Percentiles rank a stretch among this genome's conserved stretches.
Conservation (phyloP, 257 asterid species). For the Datura wrightii region DNA sequence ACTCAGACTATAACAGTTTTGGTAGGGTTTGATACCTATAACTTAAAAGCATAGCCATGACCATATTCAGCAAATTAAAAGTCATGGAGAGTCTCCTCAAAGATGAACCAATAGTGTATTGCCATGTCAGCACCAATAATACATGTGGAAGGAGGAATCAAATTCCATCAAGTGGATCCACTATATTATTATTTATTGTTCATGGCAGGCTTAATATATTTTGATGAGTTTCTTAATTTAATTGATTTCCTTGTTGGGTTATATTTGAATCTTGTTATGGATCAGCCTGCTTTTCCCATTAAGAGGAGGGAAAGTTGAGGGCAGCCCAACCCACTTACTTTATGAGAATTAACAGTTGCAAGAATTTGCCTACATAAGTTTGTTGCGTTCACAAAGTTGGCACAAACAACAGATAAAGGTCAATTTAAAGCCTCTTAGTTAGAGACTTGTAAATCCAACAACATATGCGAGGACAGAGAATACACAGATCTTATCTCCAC, state of each 20-base stretch:
- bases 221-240: neutral
- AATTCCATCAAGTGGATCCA: neutral
- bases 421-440: neutral
- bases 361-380: conserved; percentile 7
- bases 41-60: neutral
- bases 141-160: conserved; percentile 29
- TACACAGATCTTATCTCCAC: too few relatives aligned
- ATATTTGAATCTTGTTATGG: conserved; percentile 21
- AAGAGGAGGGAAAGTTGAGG: neutral
- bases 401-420: neutral
- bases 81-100: neutral
- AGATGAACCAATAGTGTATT: neutral
- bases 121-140: conserved; percentile 28
- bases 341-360: neutral
- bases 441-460: neutral
- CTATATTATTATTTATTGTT: neutral
- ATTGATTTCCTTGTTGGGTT: neutral
- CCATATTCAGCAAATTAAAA: conserved; percentile 26
- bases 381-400: neutral
- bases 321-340: conserved; percentile 30
- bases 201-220: neutral
- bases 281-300: conserved; percentile 13
- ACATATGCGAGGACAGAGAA: too few relatives aligned
- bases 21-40: conserved; percentile 28
- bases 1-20: conserved; percentile 28